phyloP scores from a whole-genome alignment of 352 stramenopile species.

The Aphanomyces cochlioides region DNA sequence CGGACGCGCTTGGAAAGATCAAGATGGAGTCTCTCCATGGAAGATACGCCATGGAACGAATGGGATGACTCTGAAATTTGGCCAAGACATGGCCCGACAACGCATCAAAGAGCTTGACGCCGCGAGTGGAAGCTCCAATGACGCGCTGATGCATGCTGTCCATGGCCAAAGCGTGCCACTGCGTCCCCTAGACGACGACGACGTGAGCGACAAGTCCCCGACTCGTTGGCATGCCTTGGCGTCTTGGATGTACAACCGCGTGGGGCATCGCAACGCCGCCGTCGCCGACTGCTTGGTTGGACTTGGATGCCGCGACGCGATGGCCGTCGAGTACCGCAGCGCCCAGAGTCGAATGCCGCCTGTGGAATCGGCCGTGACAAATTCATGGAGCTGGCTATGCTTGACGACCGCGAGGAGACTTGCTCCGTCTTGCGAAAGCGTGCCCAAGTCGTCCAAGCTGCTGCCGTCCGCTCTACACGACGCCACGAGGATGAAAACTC shows the following conservation, averaged over 20 bases:
- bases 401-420: constrained; percentile 1
- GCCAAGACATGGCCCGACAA: constrained; percentile 10
- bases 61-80: neutral
- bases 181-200: constrained; percentile 3
- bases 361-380: constrained; percentile 15
- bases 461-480: neutral
- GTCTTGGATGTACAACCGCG: constrained; percentile 23
- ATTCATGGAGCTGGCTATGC: constrained; percentile 16
- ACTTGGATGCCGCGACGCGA: neutral
- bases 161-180: constrained; percentile 8
- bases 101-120: constrained; percentile 16
- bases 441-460: constrained; percentile 4
- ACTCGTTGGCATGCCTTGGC: constrained; percentile 7
- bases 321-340: neutral
- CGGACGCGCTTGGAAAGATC: neutral
- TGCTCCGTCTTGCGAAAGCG: constrained; percentile 11
- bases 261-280: constrained; percentile 8
- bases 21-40: neutral
- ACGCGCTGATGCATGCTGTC: constrained; percentile 21
- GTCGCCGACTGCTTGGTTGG: neutral
- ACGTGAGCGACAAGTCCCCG: neutral
- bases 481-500: neutral
- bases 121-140: neutral
- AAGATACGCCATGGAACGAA: constrained; percentile 10
- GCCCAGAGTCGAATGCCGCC: constrained; percentile 25